Evolutionary conservation across 805 yeast genomes (phyloP).

Genomic region (Yarrowia phangngaensis): DNA sequence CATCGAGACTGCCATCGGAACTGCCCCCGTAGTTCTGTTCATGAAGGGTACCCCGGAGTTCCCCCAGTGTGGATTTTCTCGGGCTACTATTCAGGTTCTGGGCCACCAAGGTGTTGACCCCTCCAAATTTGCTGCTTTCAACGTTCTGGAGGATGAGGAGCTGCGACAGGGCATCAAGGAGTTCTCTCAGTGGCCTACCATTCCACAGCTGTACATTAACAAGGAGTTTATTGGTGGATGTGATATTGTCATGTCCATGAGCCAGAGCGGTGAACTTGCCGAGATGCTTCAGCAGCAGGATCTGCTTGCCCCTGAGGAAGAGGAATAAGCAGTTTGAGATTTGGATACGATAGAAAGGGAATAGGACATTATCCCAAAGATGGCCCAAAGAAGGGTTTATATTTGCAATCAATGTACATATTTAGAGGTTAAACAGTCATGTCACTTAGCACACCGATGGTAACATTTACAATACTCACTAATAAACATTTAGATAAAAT

Average conservation of each 20-base stretch:
- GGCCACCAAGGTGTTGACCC: slow-evolving; percentile 99
- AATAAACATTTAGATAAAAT: too few relatives aligned
- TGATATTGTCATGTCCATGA: slow-evolving; percentile 90
- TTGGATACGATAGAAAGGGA: not conserved
- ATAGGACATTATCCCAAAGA: too few relatives aligned
- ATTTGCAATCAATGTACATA: slow-evolving; percentile 25
- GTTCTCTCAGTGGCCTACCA: slow-evolving; percentile 96
- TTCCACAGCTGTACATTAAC: slow-evolving; percentile 87
- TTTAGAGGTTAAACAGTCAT: too few relatives aligned
- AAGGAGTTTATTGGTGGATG: slow-evolving; percentile 97
- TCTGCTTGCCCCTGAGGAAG: slow-evolving; percentile 74
- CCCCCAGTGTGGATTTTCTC: slow-evolving; percentile 96
- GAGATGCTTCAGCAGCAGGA: slow-evolving; percentile 75
- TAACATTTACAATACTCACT: too few relatives aligned
- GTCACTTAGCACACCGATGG: too few relatives aligned
- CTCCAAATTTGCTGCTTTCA: slow-evolving; percentile 90
- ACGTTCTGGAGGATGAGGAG: slow-evolving; percentile 91
- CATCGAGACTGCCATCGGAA: slow-evolving; percentile 75
- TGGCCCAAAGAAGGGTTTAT: slow-evolving; percentile 10
- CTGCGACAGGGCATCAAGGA: slow-evolving; percentile 94
- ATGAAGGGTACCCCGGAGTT: slow-evolving; percentile 99
- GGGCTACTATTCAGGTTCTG: slow-evolving; percentile 86
- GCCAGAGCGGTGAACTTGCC: slow-evolving; percentile 77
- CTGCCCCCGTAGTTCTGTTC: slow-evolving; percentile 93
- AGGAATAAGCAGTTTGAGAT: not conserved